A percentile compares a stretch with the other conserved stretches of the same genome.
Evolutionary conservation across 2,329 filamentous ascomycete genomes (phyloP).

Genomic region (Tolypocladium tundrense): DNA sequence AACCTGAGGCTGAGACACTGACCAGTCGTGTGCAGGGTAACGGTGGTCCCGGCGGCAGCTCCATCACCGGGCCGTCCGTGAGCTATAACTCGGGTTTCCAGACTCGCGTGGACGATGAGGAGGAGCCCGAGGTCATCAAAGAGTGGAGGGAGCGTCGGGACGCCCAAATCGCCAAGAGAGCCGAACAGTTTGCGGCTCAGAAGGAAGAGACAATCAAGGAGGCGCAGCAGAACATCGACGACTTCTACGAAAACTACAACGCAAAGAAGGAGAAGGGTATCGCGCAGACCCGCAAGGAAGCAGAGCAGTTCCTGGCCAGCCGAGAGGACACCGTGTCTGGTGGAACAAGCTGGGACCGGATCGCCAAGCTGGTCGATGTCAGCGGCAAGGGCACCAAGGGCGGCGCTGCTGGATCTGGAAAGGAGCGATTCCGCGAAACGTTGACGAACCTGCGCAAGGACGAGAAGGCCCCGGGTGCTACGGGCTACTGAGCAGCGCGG

Average conservation of each 20-base stretch:
- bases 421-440: slow-evolving; percentile 91
- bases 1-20: not conserved
- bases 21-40: slow-evolving; percentile 15
- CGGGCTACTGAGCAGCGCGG: slow-evolving; percentile 40
- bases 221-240: slow-evolving; percentile 89
- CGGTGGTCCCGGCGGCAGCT: slow-evolving; percentile 16
- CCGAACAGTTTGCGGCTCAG: slow-evolving; percentile 71
- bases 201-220: slow-evolving; percentile 80
- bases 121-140: slow-evolving; percentile 80
- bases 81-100: slow-evolving; percentile 53
- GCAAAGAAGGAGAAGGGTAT: slow-evolving; percentile 93
- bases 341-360: slow-evolving; percentile 96
- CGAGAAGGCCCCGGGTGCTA: slow-evolving; percentile 66
- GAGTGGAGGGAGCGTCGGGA: slow-evolving; percentile 90
- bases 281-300: slow-evolving; percentile 78
- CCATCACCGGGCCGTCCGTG: slow-evolving; percentile 63
- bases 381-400: slow-evolving; percentile 86
- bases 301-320: slow-evolving; percentile 80
- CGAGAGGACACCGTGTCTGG: slow-evolving; percentile 89
- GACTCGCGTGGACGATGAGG: slow-evolving; percentile 53
- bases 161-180: slow-evolving; percentile 70
- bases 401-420: slow-evolving; percentile 80
- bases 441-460: slow-evolving; percentile 84
- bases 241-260: slow-evolving; percentile 99
- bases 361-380: slow-evolving; percentile 93